phyloP scores from a whole-genome alignment of 345 rosid species.

The Citrus australasica region DNA sequence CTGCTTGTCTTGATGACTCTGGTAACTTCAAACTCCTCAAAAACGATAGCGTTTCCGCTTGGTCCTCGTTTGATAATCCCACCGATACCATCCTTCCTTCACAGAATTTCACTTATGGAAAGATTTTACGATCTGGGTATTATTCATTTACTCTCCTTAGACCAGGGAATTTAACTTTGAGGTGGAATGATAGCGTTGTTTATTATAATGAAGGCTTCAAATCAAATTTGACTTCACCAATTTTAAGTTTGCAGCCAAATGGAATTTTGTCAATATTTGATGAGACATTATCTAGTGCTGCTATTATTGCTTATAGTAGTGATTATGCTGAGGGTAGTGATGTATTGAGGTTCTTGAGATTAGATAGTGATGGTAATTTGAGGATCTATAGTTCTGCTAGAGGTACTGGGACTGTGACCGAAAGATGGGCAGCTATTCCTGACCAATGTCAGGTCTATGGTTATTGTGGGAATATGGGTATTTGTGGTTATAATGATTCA shows the following conservation, averaged over 20 bases:
- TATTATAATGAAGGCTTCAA: conserved; percentile 52
- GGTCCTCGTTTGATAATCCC: conserved; percentile 64
- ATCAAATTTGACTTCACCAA: conserved; percentile 41
- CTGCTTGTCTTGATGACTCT: conserved; percentile 47
- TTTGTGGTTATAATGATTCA: conserved; percentile 47
- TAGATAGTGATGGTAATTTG: conserved; percentile 64
- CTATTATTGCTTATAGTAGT: conserved; percentile 41
- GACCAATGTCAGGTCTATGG: conserved; percentile 70
- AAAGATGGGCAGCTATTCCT: conserved; percentile 52
- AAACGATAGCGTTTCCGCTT: conserved; percentile 16
- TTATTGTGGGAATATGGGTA: conserved; percentile 62
- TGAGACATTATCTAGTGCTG: conserved; percentile 18
- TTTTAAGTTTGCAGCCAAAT: conserved; percentile 32
- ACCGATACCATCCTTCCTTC: conserved; percentile 40
- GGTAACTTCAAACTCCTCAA: conserved; percentile 41
- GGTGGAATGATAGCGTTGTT: conserved; percentile 40
- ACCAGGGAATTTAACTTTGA: conserved; percentile 45
- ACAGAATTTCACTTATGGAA: conserved; percentile 37
- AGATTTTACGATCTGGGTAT: conserved; percentile 36
- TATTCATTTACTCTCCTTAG: conserved; percentile 39
- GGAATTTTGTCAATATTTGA: conserved; percentile 49
- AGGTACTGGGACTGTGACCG: conserved; percentile 21
- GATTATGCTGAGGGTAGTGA: conserved; percentile 54
- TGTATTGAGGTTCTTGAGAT: conserved; percentile 48
- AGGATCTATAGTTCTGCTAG: conserved; percentile 43